A percentile compares a stretch with the other conserved stretches of the same genome.
Conservation (phyloP, 805 yeast genomes). For the Cyberlindnera maritima region DNA sequence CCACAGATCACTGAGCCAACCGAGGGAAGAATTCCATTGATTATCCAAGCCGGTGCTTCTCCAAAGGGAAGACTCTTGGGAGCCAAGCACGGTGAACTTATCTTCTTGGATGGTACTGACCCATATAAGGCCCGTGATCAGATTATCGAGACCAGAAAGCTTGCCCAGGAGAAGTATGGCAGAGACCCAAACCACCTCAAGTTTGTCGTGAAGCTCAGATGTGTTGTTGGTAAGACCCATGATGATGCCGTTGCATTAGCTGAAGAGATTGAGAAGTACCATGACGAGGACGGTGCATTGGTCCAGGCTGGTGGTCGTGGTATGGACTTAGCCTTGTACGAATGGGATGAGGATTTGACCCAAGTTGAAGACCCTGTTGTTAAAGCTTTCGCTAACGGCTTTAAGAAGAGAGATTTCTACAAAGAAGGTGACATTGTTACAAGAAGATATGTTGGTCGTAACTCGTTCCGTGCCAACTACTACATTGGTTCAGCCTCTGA, state of each 20-base stretch:
- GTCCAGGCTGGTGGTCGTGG: constrained; percentile 50
- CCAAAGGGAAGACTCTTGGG: constrained; percentile 40
- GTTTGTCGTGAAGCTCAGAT: constrained; percentile 37
- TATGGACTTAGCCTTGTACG: constrained; percentile 39
- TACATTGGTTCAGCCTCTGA: constrained; percentile 35
- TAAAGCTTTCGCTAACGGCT: constrained; percentile 30
- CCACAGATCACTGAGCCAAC: constrained; percentile 44
- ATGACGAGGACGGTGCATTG: constrained; percentile 40
- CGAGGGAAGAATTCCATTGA: constrained; percentile 43
- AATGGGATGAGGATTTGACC: constrained; percentile 42
- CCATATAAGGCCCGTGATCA: constrained; percentile 33
- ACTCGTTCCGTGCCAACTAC: constrained; percentile 24
- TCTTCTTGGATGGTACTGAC: constrained; percentile 36
- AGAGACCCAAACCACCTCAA: constrained; percentile 40
- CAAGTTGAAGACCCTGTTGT: constrained; percentile 34
- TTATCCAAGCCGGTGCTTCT: constrained; percentile 48
- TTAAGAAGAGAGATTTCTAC: constrained; percentile 25
- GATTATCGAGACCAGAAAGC: constrained; percentile 32
- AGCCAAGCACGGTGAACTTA: constrained; percentile 44
- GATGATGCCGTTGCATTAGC: constrained; percentile 41
- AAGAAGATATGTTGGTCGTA: constrained; percentile 30
- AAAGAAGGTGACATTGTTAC: constrained; percentile 27
- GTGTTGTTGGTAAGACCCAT: constrained; percentile 38
- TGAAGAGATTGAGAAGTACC: constrained; percentile 33
- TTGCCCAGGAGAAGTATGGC: constrained; percentile 36